Evolutionary conservation across 2,329 filamentous ascomycete genomes (phyloP).

Genomic region (Fusarium papillatum): DNA sequence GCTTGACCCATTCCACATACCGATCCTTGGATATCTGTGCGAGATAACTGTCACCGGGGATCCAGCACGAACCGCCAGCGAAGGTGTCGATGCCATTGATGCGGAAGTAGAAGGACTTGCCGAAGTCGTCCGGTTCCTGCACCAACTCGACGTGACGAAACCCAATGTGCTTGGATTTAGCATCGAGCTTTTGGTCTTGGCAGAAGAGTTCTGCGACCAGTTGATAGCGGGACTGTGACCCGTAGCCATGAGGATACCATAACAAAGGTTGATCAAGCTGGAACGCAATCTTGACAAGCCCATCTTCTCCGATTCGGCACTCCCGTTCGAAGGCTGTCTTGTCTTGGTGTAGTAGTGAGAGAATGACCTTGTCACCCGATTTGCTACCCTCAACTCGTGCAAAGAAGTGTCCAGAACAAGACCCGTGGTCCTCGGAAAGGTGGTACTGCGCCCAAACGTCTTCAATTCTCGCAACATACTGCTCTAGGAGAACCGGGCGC

Average conservation of each 20-base stretch:
- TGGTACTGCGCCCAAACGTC: conserved; percentile 62
- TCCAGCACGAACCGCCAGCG: conserved; percentile 84
- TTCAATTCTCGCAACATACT: conserved; percentile 70
- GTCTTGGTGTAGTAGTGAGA: background rate
- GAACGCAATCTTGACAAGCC: background rate
- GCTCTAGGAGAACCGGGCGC: conserved; percentile 76
- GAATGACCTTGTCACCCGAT: background rate
- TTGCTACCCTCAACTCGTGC: background rate
- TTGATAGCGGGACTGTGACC: background rate
- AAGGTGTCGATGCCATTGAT: conserved; percentile 81
- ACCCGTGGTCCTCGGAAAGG: background rate
- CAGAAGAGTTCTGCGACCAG: background rate
- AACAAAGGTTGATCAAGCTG: background rate
- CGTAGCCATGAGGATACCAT: background rate
- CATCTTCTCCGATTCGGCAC: background rate
- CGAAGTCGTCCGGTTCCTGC: background rate
- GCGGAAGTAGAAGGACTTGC: conserved; percentile 75
- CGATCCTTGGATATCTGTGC: conserved; percentile 56
- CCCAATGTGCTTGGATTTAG: background rate
- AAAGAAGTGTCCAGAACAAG: background rate
- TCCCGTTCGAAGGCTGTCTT: background rate
- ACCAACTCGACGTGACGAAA: background rate
- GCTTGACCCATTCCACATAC: conserved; percentile 78
- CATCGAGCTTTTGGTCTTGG: background rate
- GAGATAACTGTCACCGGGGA: conserved; percentile 83